These are phyloP conservation scores for Fraxinus latifolia DNA, from an alignment of 305 asterid species.

Conservation along the genomic window DNA sequence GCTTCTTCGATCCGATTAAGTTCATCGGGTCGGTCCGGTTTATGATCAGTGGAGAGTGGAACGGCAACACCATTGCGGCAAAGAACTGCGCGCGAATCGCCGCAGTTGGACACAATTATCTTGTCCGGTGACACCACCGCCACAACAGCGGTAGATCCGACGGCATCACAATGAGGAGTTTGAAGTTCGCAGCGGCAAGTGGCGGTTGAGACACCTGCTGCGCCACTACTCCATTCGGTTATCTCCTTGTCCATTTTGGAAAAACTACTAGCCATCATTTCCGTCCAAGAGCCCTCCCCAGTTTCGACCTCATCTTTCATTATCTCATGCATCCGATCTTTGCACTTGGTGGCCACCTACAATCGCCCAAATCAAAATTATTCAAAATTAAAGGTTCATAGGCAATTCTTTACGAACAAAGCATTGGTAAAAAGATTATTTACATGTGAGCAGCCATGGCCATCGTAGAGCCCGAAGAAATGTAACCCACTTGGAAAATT, in stretches of 20 bases:
- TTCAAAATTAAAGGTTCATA: background rate
- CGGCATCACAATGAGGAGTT: slow-evolving; percentile 87
- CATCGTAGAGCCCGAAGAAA: slow-evolving; percentile 81
- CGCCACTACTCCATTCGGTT: slow-evolving; percentile 25
- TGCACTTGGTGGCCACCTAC: slow-evolving; percentile 76
- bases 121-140: slow-evolving; percentile 64
- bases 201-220: slow-evolving; percentile 13
- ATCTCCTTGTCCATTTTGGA: slow-evolving; percentile 66
- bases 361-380: background rate
- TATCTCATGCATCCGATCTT: slow-evolving; percentile 83
- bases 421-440: background rate
- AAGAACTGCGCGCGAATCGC: slow-evolving; percentile 92
- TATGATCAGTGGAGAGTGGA: slow-evolving; percentile 80
- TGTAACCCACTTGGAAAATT: slow-evolving; percentile 34
- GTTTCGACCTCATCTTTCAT: slow-evolving; percentile 47
- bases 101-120: slow-evolving; percentile 77
- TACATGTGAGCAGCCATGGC: slow-evolving; percentile 97
- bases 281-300: slow-evolving; percentile 53
- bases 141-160: slow-evolving; percentile 96
- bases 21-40: slow-evolving; percentile 93
- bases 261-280: slow-evolving; percentile 52
- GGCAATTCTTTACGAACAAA: background rate
- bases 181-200: slow-evolving; percentile 79
- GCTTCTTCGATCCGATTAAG: slow-evolving; percentile 67
- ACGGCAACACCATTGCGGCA: slow-evolving; percentile 75